A percentile compares a stretch with the other conserved stretches of the same genome.
These are phyloP conservation scores for Plasmodium gonderi DNA, from an alignment of 169 alveolate genomes.

Conservation along the genomic window DNA sequence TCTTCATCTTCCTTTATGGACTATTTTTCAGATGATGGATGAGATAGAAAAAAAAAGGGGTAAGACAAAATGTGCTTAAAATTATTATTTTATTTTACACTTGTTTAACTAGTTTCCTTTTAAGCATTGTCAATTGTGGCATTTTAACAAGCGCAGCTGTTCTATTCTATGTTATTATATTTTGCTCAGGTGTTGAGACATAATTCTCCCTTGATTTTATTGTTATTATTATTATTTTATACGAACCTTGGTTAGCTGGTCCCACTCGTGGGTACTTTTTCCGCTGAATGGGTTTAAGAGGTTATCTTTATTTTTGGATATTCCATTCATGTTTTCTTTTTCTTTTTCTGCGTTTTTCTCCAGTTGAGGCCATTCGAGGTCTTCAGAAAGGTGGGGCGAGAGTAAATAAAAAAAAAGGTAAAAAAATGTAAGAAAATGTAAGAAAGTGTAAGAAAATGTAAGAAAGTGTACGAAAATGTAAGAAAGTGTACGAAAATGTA, in stretches of 20 bases:
- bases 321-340: not conserved
- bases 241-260: conserved; percentile 20
- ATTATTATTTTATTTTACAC: too few relatives aligned
- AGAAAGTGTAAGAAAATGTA: too few relatives aligned
- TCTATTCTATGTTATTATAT: too few relatives aligned
- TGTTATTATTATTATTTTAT: not conserved
- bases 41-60: too few relatives aligned
- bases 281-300: conserved; percentile 46
- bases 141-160: too few relatives aligned
- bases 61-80: not conserved
- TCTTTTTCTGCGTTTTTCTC: not conserved
- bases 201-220: not conserved
- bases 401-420: not conserved
- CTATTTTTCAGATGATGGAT: too few relatives aligned
- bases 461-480: too few relatives aligned
- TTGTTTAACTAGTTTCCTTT: too few relatives aligned
- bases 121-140: too few relatives aligned
- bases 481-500: too few relatives aligned
- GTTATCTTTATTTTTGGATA: not conserved
- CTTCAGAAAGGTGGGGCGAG: not conserved
- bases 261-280: conserved; percentile 59
- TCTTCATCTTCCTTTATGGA: conserved; percentile 45
- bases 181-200: not conserved
- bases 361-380: conserved; percentile 10
- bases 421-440: not conserved